Percentiles rank a stretch among this genome's conserved stretches.
Conservation (phyloP, 192 early-diverging fungal species). For the Martensiomyces pterosporus region DNA sequence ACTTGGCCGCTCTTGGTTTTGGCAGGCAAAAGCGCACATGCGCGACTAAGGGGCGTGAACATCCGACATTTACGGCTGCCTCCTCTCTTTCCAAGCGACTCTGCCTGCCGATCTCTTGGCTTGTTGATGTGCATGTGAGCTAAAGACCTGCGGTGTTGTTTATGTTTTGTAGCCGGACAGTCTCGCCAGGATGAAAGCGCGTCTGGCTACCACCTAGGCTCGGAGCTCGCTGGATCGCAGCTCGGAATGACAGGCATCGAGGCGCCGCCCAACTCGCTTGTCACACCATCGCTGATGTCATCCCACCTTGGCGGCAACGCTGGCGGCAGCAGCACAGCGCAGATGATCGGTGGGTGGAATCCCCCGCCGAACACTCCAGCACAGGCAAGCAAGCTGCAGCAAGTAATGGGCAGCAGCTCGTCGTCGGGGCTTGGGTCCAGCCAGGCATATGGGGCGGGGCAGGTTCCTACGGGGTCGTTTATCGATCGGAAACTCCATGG, state of each 20-base stretch:
- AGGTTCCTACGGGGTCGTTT: constrained; percentile 20
- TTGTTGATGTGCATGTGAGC: too few relatives aligned
- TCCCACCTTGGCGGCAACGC: constrained; percentile 5
- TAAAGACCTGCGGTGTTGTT: too few relatives aligned
- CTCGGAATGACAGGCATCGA: background rate
- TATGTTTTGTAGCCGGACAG: too few relatives aligned
- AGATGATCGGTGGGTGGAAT: constrained; percentile 13
- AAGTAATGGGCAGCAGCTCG: constrained; percentile 16
- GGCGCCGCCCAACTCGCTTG: constrained; percentile 11
- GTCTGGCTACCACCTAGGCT: background rate
- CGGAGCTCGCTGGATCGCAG: background rate
- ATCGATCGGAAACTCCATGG: constrained; percentile 13
- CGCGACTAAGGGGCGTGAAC: too few relatives aligned
- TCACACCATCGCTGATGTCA: constrained; percentile 1
- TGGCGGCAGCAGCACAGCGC: constrained; percentile 1
- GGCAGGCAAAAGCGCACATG: too few relatives aligned
- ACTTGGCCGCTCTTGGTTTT: background rate
- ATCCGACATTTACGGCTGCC: too few relatives aligned
- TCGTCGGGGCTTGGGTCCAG: background rate
- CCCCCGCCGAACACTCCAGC: constrained; percentile 32
- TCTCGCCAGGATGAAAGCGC: too few relatives aligned
- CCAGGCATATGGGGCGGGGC: constrained; percentile 4
- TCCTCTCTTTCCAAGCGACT: too few relatives aligned
- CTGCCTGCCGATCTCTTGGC: too few relatives aligned
- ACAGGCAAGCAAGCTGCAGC: constrained; percentile 16